phyloP scores from a whole-genome alignment of 78 protist species.

The Pigoraptor vietnamica region DNA sequence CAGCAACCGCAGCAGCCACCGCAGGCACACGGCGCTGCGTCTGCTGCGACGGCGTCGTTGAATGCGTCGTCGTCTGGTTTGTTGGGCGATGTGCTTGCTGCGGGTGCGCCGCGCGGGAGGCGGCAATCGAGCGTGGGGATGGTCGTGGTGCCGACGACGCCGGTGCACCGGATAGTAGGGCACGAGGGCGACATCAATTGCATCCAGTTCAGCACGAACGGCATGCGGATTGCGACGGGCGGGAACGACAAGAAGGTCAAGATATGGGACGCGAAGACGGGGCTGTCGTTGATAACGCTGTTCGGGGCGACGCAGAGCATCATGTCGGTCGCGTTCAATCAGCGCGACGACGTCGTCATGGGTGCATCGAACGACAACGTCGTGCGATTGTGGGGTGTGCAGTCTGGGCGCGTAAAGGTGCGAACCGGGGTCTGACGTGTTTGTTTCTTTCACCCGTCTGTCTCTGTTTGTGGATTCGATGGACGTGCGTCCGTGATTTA shows the following conservation, averaged over 20 bases:
- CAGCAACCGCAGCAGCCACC: too few relatives aligned
- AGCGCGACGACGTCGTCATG: conserved; percentile 38
- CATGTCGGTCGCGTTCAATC: conserved; percentile 48
- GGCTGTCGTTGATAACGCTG: conserved; percentile 30
- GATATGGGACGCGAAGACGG: conserved; percentile 28
- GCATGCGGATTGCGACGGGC: conserved; percentile 37
- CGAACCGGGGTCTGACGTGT: not conserved
- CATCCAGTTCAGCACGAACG: not conserved
- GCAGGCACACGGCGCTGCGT: not conserved
- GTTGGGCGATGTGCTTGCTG: not conserved
- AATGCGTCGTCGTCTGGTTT: too few relatives aligned
- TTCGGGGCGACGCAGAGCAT: conserved; percentile 59
- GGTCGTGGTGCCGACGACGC: not conserved
- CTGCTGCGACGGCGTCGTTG: not conserved
- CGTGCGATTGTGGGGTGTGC: conserved; percentile 40
- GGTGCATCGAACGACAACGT: conserved; percentile 61
- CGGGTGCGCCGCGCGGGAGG: not conserved
- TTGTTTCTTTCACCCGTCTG: not conserved
- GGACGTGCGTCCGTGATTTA: not conserved
- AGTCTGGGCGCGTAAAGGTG: not conserved
- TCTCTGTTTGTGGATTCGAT: too few relatives aligned
- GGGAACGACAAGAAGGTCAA: conserved; percentile 54
- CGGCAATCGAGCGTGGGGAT: not conserved
- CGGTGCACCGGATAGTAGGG: not conserved
- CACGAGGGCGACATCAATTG: conserved; percentile 6